Conservation (phyloP, 805 yeast species). For the Blastobotrys robertii region DNA sequence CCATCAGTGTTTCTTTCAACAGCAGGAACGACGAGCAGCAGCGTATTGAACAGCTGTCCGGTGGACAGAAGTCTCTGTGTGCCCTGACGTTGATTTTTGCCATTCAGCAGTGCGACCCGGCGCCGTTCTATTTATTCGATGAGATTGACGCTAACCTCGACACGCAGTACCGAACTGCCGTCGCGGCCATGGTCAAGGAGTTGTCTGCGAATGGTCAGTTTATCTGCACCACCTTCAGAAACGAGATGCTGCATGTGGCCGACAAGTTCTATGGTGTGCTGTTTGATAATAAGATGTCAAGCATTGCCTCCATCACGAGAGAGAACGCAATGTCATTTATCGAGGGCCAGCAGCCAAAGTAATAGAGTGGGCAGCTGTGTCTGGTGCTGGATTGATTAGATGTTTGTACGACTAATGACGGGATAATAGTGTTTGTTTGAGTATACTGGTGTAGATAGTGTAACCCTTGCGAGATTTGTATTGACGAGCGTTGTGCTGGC, state of each 20-base stretch:
- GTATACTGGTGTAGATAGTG: no score
- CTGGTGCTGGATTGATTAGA: no score
- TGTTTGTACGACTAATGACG: no score
- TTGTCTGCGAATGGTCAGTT: conserved; percentile 72
- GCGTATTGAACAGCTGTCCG: conserved; percentile 82
- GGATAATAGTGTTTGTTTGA: no score
- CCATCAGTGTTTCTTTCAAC: conserved; percentile 83
- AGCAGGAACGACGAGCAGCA: conserved; percentile 78
- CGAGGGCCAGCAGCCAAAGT: conserved; percentile 38
- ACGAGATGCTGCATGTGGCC: conserved; percentile 83
- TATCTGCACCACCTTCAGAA: conserved; percentile 91
- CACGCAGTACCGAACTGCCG: conserved; percentile 80
- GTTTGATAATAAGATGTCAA: conserved; percentile 72
- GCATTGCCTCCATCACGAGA: conserved; percentile 58
- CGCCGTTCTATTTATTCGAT: conserved; percentile 92
- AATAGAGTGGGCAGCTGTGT: no score
- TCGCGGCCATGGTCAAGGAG: conserved; percentile 62
- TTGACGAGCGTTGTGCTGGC: no score
- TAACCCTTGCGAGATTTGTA: no score
- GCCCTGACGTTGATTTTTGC: conserved; percentile 91
- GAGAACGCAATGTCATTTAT: conserved; percentile 77
- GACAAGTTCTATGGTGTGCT: conserved; percentile 82
- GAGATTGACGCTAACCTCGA: conserved; percentile 96
- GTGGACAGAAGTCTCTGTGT: conserved; percentile 96
- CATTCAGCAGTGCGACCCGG: conserved; percentile 91